Percentiles rank a stretch among this genome's conserved stretches.
phyloP scores from a whole-genome alignment of 805 yeast species.

The Lachancea meyersii region DNA sequence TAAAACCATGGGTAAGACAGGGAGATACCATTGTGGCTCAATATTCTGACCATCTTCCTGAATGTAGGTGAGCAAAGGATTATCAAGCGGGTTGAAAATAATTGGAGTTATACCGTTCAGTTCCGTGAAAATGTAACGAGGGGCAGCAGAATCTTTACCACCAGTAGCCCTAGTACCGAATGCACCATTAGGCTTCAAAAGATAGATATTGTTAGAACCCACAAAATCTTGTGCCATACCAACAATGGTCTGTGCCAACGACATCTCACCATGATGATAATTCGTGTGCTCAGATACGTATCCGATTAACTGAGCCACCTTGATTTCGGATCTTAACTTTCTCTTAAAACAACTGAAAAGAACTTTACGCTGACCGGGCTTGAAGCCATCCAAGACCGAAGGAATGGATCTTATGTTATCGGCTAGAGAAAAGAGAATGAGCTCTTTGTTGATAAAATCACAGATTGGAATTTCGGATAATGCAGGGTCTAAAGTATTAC shows the following conservation, averaged over 20 bases:
- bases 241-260: constrained; percentile 83
- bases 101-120: constrained; percentile 66
- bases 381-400: constrained; percentile 86
- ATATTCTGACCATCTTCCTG: constrained; percentile 92
- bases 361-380: constrained; percentile 96
- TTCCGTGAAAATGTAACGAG: constrained; percentile 92
- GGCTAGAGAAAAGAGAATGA: constrained; percentile 92
- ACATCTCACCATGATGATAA: constrained; percentile 91
- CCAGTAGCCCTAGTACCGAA: constrained; percentile 96
- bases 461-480: constrained; percentile 75
- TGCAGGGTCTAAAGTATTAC: constrained; percentile 82
- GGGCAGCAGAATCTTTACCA: constrained; percentile 98
- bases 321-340: constrained; percentile 69
- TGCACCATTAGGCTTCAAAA: constrained; percentile 85
- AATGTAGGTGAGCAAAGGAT: constrained; percentile 66
- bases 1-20: constrained; percentile 89
- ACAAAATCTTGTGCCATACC: constrained; percentile 93
- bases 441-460: constrained; percentile 91
- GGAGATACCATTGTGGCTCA: constrained; percentile 93
- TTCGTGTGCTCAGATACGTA: constrained; percentile 83
- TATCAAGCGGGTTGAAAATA: constrained; percentile 75
- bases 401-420: constrained; percentile 96
- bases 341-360: constrained; percentile 79
- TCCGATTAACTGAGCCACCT: constrained; percentile 87
- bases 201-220: constrained; percentile 83